Percentiles rank a stretch among this genome's conserved stretches.
These are phyloP conservation scores for Ustilago nuda DNA, from an alignment of 1,284 basidiomycete species.

Conservation along the genomic window DNA sequence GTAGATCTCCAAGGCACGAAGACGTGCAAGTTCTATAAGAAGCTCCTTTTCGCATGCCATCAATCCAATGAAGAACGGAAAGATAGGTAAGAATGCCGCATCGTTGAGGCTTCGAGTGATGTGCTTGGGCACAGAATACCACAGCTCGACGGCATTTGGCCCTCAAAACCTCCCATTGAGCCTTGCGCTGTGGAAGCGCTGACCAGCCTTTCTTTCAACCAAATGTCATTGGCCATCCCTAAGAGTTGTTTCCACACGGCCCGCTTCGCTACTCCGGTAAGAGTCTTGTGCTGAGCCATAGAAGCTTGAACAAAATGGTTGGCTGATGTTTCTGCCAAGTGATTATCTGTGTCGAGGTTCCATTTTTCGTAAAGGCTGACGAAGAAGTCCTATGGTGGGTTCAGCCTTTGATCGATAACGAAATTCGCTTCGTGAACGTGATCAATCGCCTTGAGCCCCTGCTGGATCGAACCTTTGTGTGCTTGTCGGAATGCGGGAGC, in stretches of 20 bases:
- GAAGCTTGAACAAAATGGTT: background rate
- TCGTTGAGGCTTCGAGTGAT: background rate
- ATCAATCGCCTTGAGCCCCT: background rate
- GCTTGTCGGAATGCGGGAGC: no score
- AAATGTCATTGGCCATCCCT: background rate
- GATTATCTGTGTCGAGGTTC: background rate
- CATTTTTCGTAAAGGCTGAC: background rate
- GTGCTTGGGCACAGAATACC: background rate
- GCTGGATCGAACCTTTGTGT: background rate
- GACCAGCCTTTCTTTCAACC: background rate
- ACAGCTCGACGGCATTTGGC: background rate
- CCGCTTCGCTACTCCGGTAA: background rate
- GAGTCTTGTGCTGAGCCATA: background rate
- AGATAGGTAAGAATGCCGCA: background rate
- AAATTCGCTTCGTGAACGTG: background rate
- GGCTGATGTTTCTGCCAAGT: background rate
- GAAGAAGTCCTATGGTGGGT: background rate
- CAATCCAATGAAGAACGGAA: background rate
- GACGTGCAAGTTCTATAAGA: background rate
- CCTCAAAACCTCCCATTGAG: background rate
- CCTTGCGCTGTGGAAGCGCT: no score
- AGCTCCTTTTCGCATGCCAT: background rate
- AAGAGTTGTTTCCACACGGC: background rate
- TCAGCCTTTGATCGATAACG: background rate
- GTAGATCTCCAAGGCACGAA: background rate